A percentile compares a stretch with the other conserved stretches of the same genome.
These are phyloP conservation scores for Pythium brassicae DNA, from an alignment of 352 stramenopile genomes.

Conservation along the genomic window DNA sequence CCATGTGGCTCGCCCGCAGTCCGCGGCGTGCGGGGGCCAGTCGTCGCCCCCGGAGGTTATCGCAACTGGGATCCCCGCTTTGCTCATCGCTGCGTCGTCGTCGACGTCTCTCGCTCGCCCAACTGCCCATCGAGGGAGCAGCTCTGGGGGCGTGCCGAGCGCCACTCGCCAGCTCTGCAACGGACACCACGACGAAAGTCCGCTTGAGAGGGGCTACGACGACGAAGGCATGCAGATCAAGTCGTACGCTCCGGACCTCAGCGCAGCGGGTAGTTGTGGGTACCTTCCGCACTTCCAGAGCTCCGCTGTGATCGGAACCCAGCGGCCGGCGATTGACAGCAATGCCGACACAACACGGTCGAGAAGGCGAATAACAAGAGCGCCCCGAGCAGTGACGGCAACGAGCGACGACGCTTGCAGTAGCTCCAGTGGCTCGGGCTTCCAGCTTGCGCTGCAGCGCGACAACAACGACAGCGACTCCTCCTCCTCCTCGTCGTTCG, in stretches of 20 bases:
- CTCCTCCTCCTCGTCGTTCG: slow-evolving; percentile 2
- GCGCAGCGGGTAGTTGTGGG: not conserved
- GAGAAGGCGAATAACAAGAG: not conserved
- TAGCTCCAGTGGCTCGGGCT: not conserved
- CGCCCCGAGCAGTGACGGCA: not conserved
- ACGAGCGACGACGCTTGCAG: slow-evolving; percentile 1
- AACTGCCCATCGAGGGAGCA: not conserved
- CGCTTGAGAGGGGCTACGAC: slow-evolving; percentile 4
- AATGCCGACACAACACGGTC: not conserved
- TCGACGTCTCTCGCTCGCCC: slow-evolving; percentile 1
- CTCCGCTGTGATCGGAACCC: not conserved
- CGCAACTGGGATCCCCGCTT: slow-evolving; percentile 1
- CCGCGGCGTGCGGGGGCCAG: not conserved
- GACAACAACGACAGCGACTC: slow-evolving; percentile 10
- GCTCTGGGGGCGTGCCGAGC: not conserved
- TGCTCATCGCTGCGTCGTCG: not conserved
- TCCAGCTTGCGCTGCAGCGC: slow-evolving; percentile 3
- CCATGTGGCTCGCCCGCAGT: not conserved
- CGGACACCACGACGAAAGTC: not conserved
- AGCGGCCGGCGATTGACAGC: not conserved
- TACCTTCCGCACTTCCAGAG: slow-evolving; percentile 1
- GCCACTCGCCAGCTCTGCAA: not conserved
- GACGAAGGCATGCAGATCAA: slow-evolving; percentile 12
- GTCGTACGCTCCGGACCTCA: slow-evolving; percentile 6
- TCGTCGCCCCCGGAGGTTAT: not conserved